A percentile compares a stretch with the other conserved stretches of the same genome.
phyloP scores from a whole-genome alignment of 2,329 filamentous ascomycete genomes.

The Trichoderma harzianum region DNA sequence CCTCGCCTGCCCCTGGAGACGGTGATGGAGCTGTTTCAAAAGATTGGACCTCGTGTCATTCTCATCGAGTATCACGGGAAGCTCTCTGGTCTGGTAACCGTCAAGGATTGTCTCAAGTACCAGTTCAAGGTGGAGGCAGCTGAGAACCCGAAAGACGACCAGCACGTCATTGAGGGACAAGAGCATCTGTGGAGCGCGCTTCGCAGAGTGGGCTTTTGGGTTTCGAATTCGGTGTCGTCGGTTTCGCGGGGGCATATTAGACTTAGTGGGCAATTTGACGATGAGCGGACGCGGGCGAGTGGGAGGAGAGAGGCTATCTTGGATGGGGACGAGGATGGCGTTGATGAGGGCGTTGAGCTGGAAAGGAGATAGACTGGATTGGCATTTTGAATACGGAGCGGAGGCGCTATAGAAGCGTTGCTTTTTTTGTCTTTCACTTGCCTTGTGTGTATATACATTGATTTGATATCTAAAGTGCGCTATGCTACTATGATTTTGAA shows the following conservation, averaged over 20 bases:
- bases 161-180: slow-evolving; percentile 53
- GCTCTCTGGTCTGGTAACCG: slow-evolving; percentile 81
- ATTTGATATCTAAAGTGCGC: not conserved
- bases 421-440: not conserved
- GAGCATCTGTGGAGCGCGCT: slow-evolving; percentile 64
- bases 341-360: slow-evolving; percentile 43
- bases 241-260: slow-evolving; percentile 56
- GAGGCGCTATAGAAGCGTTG: not conserved
- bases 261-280: slow-evolving; percentile 42
- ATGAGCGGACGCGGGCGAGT: slow-evolving; percentile 40
- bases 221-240: slow-evolving; percentile 52
- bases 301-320: slow-evolving; percentile 45
- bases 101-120: slow-evolving; percentile 96
- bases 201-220: slow-evolving; percentile 52
- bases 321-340: slow-evolving; percentile 41
- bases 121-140: slow-evolving; percentile 93
- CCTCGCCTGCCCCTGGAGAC: slow-evolving; percentile 90
- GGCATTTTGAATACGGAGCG: not conserved
- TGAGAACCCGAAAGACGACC: slow-evolving; percentile 65
- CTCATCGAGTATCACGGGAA: slow-evolving; percentile 86
- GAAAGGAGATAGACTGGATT: slow-evolving; percentile 31
- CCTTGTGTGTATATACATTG: not conserved
- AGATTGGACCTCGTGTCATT: slow-evolving; percentile 91
- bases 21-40: slow-evolving; percentile 97
- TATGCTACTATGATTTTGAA: not conserved